Evolutionary conservation across 768 basidiomycete species (phyloP), one percentile per base, ranked within the genome.

Genomic region (Tricholoma bakamatsutake): DNA sequence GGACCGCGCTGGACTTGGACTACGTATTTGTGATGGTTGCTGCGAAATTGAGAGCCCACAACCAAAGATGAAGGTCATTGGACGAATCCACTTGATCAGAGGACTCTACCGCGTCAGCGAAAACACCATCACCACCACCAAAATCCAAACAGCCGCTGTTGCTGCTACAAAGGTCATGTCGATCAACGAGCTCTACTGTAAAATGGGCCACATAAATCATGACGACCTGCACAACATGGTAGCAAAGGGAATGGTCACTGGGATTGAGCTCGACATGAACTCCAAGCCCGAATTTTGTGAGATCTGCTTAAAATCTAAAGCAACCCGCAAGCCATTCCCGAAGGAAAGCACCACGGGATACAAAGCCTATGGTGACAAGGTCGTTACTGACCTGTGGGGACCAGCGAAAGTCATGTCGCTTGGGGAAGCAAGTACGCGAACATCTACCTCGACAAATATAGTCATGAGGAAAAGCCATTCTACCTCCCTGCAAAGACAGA

Each of bases 201-300:
- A 53, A 11, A 64, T 76, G 53, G 73, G 71, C 1, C 76, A 78
- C 52, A 64, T 74, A 13, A 62, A 70, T 15, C 63, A 62, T 6
- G 58, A 64, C 0, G 57, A 65, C 5, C 65, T 71, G 18, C 52
- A 57, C 3, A 31, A 62, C 12, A 66, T 72, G 67, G 55, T 73
- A 2, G 37, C 54, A 8, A 59, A 69, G 15, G 66, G 64, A 1
- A 57, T 65, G 52, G 57, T 76, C 13, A 62, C 48, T 1, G 73
- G 72, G 0, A 57, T 77, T 12, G 59, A 62, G 6, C 61, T 76
- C 2, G 63, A 64, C 51, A 50, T 57, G 42, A 39, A 57, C 17
- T 64, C 63, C 0, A 63, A 64, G 30, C 60, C 55, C 13, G 55
- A 61, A n/a, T 62, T 64, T 31, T 71, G 67, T 53, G 60, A 64